Evolutionary conservation across 2,329 filamentous ascomycete species (phyloP), one percentile per base, ranked within the genome.

Genomic region (Orbilia javanica): DNA sequence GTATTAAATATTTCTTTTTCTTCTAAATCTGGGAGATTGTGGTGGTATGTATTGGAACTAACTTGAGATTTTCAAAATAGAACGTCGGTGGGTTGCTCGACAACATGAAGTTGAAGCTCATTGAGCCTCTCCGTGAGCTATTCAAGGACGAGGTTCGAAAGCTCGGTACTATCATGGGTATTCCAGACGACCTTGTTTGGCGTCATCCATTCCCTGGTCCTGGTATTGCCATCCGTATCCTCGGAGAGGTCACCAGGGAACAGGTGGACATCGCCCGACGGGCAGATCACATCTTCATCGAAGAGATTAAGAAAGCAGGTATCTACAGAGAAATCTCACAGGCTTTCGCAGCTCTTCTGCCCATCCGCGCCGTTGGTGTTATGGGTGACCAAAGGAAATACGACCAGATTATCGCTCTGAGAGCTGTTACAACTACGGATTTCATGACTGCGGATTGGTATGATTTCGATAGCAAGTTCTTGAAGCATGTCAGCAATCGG

Each of bases 211-310:
- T 93, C 87, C 91, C 91, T 0, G 92, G 92, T 46, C 91, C 90
- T 11, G 90, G 90, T 64, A 89, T 96, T 78, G 93, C 89, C 13
- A 92, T 96, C 80, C 88, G 93, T 66, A 91, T 97, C 77, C 86
- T 97, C 0, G 94, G 94, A 39, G 94, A 96, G 81, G 90, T 97
- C 13, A 97, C 93, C 0, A 88, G 87, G 1, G 92, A 94, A 83
- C 89, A 91, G 48, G 91, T 97, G 15, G 89, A 89, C 69, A 96
- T 97, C 79, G 93, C 90, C 1, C 86, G 92, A n/a, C 86, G 92
- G 83, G 92, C 92, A 0, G 93, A 94, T 82, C 83, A 89, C 82
- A 94, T 95, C 82, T 94, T 92, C 85, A 93, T 94, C 81, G 87
- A 88, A 79, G 90, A 91, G 87, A 94, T 95, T 85, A 87, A 86